Conservation (phyloP, 345 rosid species). For the Hibiscus tridactylites region DNA sequence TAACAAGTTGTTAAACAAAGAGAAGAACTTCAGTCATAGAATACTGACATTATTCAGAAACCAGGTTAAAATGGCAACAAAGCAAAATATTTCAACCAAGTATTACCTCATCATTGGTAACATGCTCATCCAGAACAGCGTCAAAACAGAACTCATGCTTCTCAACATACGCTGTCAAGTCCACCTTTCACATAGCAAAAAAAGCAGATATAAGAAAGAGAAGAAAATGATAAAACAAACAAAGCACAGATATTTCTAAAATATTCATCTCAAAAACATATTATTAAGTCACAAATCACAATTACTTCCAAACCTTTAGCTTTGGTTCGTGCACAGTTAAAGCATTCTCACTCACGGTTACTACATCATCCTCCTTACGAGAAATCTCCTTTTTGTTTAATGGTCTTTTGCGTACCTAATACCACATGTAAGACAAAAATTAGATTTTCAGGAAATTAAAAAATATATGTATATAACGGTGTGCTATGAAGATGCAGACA, state of each 20-base stretch:
- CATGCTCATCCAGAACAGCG: background rate
- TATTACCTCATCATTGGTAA: background rate
- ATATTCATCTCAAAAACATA: background rate
- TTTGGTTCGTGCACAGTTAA: slow-evolving; percentile 88
- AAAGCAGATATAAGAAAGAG: background rate
- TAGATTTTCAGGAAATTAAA: background rate
- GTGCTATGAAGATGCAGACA: background rate
- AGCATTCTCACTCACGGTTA: slow-evolving; percentile 61
- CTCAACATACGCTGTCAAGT: background rate
- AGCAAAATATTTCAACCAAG: background rate
- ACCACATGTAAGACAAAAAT: slow-evolving; percentile 1
- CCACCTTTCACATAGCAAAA: background rate
- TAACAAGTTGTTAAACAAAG: background rate
- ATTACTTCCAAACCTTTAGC: background rate
- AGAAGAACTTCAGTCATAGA: background rate
- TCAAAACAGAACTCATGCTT: background rate
- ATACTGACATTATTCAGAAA: background rate
- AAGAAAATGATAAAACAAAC: background rate
- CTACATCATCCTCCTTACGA: slow-evolving; percentile 88
- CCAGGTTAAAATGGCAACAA: background rate
- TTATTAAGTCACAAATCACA: background rate
- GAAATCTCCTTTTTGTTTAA: slow-evolving; percentile 82
- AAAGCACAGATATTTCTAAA: background rate
- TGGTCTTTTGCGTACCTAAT: slow-evolving; percentile 91
- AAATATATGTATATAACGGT: slow-evolving; percentile 1